phyloP scores from a whole-genome alignment of 23 red algal species.

The Gracilaria caudata region DNA sequence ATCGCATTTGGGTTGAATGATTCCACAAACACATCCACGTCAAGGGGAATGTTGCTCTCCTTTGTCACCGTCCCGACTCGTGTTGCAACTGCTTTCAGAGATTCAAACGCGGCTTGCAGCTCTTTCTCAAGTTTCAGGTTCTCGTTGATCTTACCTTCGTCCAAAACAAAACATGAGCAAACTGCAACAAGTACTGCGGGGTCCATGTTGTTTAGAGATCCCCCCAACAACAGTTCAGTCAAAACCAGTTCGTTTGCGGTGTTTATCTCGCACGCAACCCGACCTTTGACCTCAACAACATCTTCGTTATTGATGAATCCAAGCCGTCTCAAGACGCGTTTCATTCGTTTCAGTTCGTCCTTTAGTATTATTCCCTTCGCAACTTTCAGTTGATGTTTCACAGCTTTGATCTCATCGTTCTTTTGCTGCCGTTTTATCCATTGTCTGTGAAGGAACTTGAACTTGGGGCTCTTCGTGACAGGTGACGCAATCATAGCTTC shows the following conservation, averaged over 20 bases:
- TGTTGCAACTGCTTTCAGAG: slow-evolving; percentile 62
- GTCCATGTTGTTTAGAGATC: slow-evolving; percentile 70
- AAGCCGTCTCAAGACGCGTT: slow-evolving; percentile 81
- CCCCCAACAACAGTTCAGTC: slow-evolving; percentile 84
- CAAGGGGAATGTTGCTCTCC: slow-evolving; percentile 80
- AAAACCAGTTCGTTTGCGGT: slow-evolving; percentile 91
- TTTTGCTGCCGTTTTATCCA: slow-evolving; percentile 59
- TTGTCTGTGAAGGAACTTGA: slow-evolving; percentile 24
- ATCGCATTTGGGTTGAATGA: slow-evolving; percentile 82
- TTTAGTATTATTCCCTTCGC: slow-evolving; percentile 79
- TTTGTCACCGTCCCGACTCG: slow-evolving; percentile 74
- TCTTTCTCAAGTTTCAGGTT: slow-evolving; percentile 58
- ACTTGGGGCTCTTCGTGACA: slow-evolving; percentile 30
- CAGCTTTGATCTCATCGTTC: slow-evolving; percentile 53
- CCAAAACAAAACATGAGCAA: slow-evolving; percentile 94
- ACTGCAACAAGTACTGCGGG: slow-evolving; percentile 79
- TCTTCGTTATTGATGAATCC: slow-evolving; percentile 70
- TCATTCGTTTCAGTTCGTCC: slow-evolving; percentile 86
- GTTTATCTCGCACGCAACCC: slow-evolving; percentile 96
- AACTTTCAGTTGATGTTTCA: slow-evolving; percentile 72
- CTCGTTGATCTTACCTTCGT: slow-evolving; percentile 89
- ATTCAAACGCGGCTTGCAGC: slow-evolving; percentile 63
- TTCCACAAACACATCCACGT: slow-evolving; percentile 84
- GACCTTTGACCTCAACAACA: slow-evolving; percentile 95
- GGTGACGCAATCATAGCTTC: slow-evolving; percentile 70